Base-by-base conservation (phyloP, 2,329 filamentous ascomycete genomes). In the Parastagonospora nodorum region DNA sequence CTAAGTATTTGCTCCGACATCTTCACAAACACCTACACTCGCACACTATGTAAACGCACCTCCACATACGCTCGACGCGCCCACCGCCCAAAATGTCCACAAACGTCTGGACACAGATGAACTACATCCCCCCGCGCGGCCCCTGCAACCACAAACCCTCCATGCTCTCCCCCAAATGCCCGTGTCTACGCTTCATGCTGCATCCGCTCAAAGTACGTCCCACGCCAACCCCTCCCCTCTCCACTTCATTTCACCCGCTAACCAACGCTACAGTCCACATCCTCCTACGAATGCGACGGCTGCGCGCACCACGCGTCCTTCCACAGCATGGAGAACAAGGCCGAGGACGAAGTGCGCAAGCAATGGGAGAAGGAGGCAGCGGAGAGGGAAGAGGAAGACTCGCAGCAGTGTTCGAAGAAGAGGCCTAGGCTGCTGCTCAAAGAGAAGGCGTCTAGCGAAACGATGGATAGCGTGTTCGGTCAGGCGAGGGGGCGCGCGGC, bases 181-280 rank as follows among this genome's bases (percentile, higher is more conserved):
- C 81, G 4, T 84, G 81, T 61, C 67, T 81, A 36, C 75, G 81
- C 14, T 84, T 83, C 71, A 84, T 84, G 81, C 66, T 82, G 6
- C 81, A 83, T 66, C 81, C 81, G 0, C 71, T 83, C 37, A 82
- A 84, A 70, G 80, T 77, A 62, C 42, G 60, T 27, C 2, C 28
- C 28, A 9, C 8, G 8, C 2, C 14, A 11, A 33, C 14, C 9
- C 30, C 8, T 11, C 8, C 27, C 5, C 11, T 5, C 12, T 12
- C 28, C 14, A 15, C 4, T 8, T 30, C 8, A 9, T 42, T 5
- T 14, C 28, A 16, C 8, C 15, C 15, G 16, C 36, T 49, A n/a
- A 56, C 39, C 15, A 5, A 2, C 7, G 27, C 12, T 36, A n/a
- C n/a, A 74, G 77, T 75, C 75, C 9, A 68, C 79, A 8, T 79